Base-by-base conservation (phyloP, 129 eudicot genomes). In the Tanacetum coccineum region DNA sequence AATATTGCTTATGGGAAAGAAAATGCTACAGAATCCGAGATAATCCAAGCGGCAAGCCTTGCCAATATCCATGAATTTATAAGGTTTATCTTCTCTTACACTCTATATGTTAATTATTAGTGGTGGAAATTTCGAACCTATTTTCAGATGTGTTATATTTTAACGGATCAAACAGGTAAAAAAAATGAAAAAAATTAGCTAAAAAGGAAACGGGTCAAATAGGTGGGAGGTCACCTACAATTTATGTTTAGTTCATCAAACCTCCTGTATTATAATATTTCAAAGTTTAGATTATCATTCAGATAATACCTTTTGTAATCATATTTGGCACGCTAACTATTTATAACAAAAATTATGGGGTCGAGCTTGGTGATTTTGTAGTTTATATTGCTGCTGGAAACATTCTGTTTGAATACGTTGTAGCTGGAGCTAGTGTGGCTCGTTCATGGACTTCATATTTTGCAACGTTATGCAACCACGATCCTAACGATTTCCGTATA, bases 21-120 rank as follows among this genome's bases (percentile, higher is more conserved):
- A 0, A 79, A 81, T 19, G 79, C 73, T 4, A 64, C 74, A 1
- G 97, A 87, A 70, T 28, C 85, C 0, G 97, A 90, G 79, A 75
- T 90, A 14, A 67, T 82, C 12, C 87, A 77, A 77, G 92, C 97
- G 0, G 85, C 95, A 14, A 78, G 74, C 58, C 84, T 82, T 44
- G 97, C 97, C 18, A 87, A 90, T 42, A 86, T 87, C 19, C 95
- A 90, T 20, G 89, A 84, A 58, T 90, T 90, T 70, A 90, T 87
- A 62, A 72, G 77, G 77, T 72, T 64, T 36, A 47, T 32, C 57
- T 67, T 78, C 54, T 64, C 42, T 25, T 59, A 26, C 70, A 51
- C 47, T 53, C 44, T 67, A 60, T 39, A 3, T 13, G 87, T 28
- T 85, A 72, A 62, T 21, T 22, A 19, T 18, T 54, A 6, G 13